A percentile compares a stretch with the other conserved stretches of the same genome.
These are phyloP conservation scores for Penicillium oxalicum DNA, from an alignment of 2,329 filamentous ascomycete species.

Conservation along the genomic window DNA sequence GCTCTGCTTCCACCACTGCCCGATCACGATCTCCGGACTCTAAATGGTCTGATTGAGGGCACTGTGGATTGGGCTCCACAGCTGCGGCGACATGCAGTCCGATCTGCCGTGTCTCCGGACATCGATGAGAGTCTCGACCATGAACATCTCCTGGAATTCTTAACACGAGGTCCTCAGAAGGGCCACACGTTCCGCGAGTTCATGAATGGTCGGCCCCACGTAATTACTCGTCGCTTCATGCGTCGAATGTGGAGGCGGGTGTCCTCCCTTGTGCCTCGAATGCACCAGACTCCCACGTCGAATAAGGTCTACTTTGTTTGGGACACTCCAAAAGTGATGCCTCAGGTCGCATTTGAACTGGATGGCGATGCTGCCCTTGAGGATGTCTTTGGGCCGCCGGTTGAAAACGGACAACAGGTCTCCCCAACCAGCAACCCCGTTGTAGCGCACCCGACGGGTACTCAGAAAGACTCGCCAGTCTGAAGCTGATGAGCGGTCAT, in stretches of 20 bases:
- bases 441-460: too few relatives aligned
- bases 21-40: constrained; percentile 28
- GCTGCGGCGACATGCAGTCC: constrained; percentile 22
- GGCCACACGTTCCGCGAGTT: constrained; percentile 30
- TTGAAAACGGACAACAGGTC: background rate
- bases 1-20: constrained; percentile 37
- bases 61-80: constrained; percentile 26
- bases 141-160: constrained; percentile 22
- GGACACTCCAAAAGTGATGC: constrained; percentile 19
- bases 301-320: constrained; percentile 27
- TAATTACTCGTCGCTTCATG: constrained; percentile 37
- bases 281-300: constrained; percentile 16
- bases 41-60: constrained; percentile 32
- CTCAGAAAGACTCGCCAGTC: too few relatives aligned
- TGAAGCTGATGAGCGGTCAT: too few relatives aligned
- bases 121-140: background rate
- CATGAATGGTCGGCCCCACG: constrained; percentile 34
- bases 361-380: constrained; percentile 5
- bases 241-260: constrained; percentile 34
- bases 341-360: constrained; percentile 10
- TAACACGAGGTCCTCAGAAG: constrained; percentile 34
- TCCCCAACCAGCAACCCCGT: background rate
- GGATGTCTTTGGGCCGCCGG: constrained; percentile 7
- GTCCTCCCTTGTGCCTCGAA: constrained; percentile 28
- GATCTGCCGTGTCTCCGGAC: background rate